phyloP scores from a whole-genome alignment of 2,329 filamentous ascomycete genomes.

The Beauveria rudraprayagi region DNA sequence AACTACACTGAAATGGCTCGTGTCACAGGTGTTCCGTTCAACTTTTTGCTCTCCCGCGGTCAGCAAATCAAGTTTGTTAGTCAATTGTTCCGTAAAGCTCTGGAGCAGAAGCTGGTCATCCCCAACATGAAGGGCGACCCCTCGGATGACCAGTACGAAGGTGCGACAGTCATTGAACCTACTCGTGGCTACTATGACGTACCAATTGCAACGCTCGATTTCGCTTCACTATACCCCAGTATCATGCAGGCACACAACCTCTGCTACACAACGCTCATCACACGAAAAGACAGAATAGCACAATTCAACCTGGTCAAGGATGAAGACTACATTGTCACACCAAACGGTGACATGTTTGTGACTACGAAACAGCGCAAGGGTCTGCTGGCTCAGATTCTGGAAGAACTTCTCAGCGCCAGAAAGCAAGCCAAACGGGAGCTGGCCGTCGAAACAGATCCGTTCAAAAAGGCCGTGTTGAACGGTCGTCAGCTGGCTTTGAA shows the following conservation, averaged over 20 bases:
- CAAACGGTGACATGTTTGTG: slow-evolving; percentile 88
- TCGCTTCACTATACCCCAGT: slow-evolving; percentile 94
- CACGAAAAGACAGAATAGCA: slow-evolving; percentile 63
- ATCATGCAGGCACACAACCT: slow-evolving; percentile 99
- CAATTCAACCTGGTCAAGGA: slow-evolving; percentile 72
- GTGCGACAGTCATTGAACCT: slow-evolving; percentile 95
- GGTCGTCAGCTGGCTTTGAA: slow-evolving; percentile 95
- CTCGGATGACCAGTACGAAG: slow-evolving; percentile 87
- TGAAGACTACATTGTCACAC: slow-evolving; percentile 93
- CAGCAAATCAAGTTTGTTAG: slow-evolving; percentile 98
- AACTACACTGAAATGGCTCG: slow-evolving; percentile 99
- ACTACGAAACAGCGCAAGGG: slow-evolving; percentile 86
- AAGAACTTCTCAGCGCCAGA: slow-evolving; percentile 83
- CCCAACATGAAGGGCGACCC: slow-evolving; percentile 69
- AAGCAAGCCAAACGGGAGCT: slow-evolving; percentile 92
- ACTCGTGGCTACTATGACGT: slow-evolving; percentile 89
- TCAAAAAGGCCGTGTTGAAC: slow-evolving; percentile 96
- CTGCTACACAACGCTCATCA: slow-evolving; percentile 90
- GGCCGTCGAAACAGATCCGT: slow-evolving; percentile 81
- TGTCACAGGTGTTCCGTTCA: slow-evolving; percentile 97
- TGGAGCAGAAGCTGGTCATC: slow-evolving; percentile 89
- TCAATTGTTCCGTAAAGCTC: slow-evolving; percentile 88
- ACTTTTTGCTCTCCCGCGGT: slow-evolving; percentile 80
- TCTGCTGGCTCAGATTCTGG: slow-evolving; percentile 86
- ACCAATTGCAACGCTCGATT: slow-evolving; percentile 94